phyloP scores from a whole-genome alignment of 1,284 basidiomycete genomes.

The Coniophora puteana region DNA sequence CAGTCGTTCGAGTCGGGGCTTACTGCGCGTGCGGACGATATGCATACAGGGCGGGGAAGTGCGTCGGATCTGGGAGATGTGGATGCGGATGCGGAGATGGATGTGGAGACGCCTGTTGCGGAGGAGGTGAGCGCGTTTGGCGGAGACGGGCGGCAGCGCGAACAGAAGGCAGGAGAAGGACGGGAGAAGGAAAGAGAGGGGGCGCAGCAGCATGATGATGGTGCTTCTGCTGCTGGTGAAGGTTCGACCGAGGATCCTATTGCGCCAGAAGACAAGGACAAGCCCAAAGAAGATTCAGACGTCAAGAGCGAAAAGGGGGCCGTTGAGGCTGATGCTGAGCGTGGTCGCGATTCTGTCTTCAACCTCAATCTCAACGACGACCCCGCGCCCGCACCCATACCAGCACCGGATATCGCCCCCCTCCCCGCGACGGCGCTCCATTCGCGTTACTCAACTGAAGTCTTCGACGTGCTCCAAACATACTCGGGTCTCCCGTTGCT shows the following conservation, averaged over 20 bases:
- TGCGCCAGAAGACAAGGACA: neutral
- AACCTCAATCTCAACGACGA: too few relatives aligned
- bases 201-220: too few relatives aligned
- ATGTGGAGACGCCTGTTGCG: too few relatives aligned
- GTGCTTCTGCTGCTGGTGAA: too few relatives aligned
- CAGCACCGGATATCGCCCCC: conserved; percentile 23
- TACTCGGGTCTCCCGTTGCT: conserved; percentile 71
- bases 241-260: conserved; percentile 14
- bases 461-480: conserved; percentile 80
- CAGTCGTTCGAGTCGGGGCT: conserved; percentile 77
- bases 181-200: too few relatives aligned
- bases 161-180: neutral
- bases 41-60: too few relatives aligned
- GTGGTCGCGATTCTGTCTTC: too few relatives aligned
- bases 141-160: conserved; percentile 24
- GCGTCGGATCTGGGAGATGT: too few relatives aligned
- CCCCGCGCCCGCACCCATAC: conserved; percentile 20
- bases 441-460: conserved; percentile 64
- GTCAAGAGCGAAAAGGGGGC: conserved; percentile 18
- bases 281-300: conserved; percentile 9
- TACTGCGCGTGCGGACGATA: conserved; percentile 65
- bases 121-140: too few relatives aligned
- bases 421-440: conserved; percentile 46
- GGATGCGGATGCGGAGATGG: too few relatives aligned
- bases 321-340: conserved; percentile 21